Evolutionary conservation across 257 asterid species (phyloP).

Genomic region (Gentiana straminea): DNA sequence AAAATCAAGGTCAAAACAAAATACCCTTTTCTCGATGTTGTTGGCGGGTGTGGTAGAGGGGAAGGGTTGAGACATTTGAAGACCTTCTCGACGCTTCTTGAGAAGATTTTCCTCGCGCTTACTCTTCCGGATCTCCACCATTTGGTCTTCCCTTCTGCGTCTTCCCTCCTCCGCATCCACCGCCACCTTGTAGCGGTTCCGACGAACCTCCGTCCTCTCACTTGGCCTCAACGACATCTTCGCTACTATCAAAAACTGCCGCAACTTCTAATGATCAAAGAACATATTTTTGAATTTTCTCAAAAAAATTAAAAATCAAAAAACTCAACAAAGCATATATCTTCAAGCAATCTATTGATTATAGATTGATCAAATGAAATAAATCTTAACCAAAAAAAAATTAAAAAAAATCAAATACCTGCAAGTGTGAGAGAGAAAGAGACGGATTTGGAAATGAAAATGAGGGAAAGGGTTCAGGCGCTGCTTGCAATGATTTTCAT

Average conservation of each 20-base stretch:
- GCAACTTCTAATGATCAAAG: too few relatives aligned
- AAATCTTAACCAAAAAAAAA: neutral
- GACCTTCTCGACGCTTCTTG: conserved; percentile 87
- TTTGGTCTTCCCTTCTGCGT: conserved; percentile 81
- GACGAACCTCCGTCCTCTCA: conserved; percentile 70
- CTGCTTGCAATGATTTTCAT: neutral
- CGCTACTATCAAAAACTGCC: conserved; percentile 9
- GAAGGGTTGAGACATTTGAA: conserved; percentile 42
- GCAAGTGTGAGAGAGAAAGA: conserved; percentile 1
- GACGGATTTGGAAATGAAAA: conserved; percentile 8
- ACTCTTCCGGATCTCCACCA: conserved; percentile 95
- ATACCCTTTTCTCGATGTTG: conserved; percentile 60
- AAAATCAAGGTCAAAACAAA: too few relatives aligned
- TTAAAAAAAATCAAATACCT: neutral
- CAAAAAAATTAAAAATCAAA: neutral
- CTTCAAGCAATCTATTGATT: neutral
- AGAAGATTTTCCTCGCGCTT: conserved; percentile 87
- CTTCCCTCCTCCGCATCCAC: conserved; percentile 97
- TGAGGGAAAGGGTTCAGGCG: conserved; percentile 12
- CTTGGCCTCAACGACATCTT: conserved; percentile 91
- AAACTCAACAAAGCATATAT: neutral
- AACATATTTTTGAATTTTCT: conserved; percentile 2
- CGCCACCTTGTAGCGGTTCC: conserved; percentile 89
- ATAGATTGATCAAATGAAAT: neutral
- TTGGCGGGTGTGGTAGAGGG: conserved; percentile 30